Percentiles rank a stretch among this genome's conserved stretches.
phyloP scores from a whole-genome alignment of 176 grass and related monocot species.

The Tillandsia leiboldiana region DNA sequence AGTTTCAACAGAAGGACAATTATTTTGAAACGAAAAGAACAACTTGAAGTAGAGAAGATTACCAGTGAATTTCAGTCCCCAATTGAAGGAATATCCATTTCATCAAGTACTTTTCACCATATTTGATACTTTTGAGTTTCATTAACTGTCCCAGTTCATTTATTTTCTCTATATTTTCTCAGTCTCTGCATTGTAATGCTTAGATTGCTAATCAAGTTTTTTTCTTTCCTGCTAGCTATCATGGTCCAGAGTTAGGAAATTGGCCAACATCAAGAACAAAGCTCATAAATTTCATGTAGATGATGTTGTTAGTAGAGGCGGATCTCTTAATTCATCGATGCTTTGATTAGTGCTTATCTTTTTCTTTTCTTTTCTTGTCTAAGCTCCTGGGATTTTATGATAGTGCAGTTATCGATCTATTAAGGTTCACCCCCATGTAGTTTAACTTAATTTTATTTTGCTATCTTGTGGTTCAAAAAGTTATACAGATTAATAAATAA shows the following conservation, averaged over 20 bases:
- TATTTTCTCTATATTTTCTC: constrained; percentile 15
- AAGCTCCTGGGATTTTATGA: background rate
- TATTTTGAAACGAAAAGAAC: constrained; percentile 56
- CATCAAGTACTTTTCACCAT: constrained; percentile 9
- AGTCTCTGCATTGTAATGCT: background rate
- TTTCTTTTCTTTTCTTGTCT: background rate
- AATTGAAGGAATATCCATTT: constrained; percentile 80
- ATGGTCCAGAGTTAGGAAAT: constrained; percentile 92
- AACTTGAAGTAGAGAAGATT: constrained; percentile 46
- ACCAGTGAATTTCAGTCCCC: constrained; percentile 36
- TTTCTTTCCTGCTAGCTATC: constrained; percentile 33
- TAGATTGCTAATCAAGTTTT: background rate
- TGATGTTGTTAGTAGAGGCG: constrained; percentile 52
- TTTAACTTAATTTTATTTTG: too few species aligned
- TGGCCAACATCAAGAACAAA: constrained; percentile 92
- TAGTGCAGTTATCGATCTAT: too few species aligned
- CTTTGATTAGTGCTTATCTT: background rate
- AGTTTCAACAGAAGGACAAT: constrained; percentile 49
- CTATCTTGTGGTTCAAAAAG: too few species aligned
- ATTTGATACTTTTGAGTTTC: constrained; percentile 8
- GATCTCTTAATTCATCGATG: background rate
- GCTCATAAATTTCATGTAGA: constrained; percentile 85
- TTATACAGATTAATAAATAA: too few species aligned
- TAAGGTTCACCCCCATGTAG: too few species aligned
- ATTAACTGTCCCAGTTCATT: constrained; percentile 13